These are phyloP conservation scores for Nematocida ironsii DNA, from an alignment of 371 early-diverging fungal species.

Conservation along the genomic window DNA sequence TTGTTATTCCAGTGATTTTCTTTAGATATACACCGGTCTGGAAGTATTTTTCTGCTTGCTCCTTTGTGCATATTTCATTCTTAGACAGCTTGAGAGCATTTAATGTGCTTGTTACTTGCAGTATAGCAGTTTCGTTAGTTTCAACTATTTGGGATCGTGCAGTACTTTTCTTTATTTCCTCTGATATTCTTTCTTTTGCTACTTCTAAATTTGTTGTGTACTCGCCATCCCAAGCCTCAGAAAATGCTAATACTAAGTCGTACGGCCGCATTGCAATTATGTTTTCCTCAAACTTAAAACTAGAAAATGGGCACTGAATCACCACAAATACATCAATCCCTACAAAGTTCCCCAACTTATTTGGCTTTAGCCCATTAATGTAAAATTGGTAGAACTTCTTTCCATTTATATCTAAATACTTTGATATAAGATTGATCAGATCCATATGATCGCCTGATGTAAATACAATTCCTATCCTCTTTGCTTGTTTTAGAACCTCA, in stretches of 20 bases:
- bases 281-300: constrained; percentile 52
- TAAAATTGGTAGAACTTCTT: constrained; percentile 58
- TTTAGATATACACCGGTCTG: constrained; percentile 49
- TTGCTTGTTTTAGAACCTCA: constrained; percentile 13
- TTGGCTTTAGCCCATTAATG: constrained; percentile 58
- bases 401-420: constrained; percentile 44
- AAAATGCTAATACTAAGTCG: constrained; percentile 42
- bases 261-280: constrained; percentile 34
- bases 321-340: constrained; percentile 47
- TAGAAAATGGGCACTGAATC: constrained; percentile 54
- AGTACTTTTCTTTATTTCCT: neutral
- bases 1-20: constrained; percentile 1
- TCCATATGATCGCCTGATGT: constrained; percentile 50
- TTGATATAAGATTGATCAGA: constrained; percentile 26
- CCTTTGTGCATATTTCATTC: constrained; percentile 39
- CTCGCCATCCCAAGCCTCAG: constrained; percentile 18
- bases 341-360: constrained; percentile 52
- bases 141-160: neutral
- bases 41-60: constrained; percentile 45
- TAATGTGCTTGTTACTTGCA: neutral
- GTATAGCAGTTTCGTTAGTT: neutral
- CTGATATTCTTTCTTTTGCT: neutral
- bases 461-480: constrained; percentile 36
- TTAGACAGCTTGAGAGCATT: constrained; percentile 21
- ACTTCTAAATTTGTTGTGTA: constrained; percentile 43